Percentiles rank a stretch among this genome's conserved stretches.
phyloP scores from a whole-genome alignment of 352 stramenopile genomes.

The Pythium oligandrum region DNA sequence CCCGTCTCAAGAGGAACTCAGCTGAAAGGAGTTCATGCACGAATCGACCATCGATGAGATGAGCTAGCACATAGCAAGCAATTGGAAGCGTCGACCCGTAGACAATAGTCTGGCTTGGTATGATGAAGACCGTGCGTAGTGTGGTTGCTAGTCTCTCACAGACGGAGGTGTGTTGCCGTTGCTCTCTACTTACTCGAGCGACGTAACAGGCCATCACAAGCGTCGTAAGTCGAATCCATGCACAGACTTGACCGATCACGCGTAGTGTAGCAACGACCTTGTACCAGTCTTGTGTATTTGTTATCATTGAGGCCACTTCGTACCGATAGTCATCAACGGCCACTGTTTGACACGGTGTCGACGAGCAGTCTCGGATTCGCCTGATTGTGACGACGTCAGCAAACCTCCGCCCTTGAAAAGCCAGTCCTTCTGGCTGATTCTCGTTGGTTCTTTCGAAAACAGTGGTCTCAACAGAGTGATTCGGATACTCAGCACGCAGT shows the following conservation, averaged over 20 bases:
- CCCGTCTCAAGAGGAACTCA: constrained; percentile 13
- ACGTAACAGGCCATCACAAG: constrained; percentile 1
- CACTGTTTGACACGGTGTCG: constrained; percentile 3
- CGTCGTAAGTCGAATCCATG: constrained; percentile 5
- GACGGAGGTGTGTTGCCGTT: neutral
- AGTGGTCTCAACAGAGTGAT: constrained; percentile 5
- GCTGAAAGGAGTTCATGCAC: constrained; percentile 18
- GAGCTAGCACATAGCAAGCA: constrained; percentile 23
- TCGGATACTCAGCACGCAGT: neutral
- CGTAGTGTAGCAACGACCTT: constrained; percentile 1
- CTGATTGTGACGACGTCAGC: constrained; percentile 10
- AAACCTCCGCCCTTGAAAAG: constrained; percentile 5
- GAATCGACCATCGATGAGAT: constrained; percentile 20
- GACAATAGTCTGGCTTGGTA: constrained; percentile 28
- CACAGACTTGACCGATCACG: constrained; percentile 9
- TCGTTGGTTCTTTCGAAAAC: constrained; percentile 4
- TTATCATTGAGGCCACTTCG: constrained; percentile 1
- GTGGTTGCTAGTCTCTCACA: neutral
- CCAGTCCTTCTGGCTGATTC: neutral
- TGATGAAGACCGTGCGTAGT: constrained; percentile 16
- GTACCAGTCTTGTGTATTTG: constrained; percentile 8
- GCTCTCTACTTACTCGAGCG: neutral
- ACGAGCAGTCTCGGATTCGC: constrained; percentile 4
- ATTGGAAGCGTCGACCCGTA: constrained; percentile 31
- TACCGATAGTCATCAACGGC: constrained; percentile 20